These are phyloP conservation scores for Chamaecyparis obtusa DNA, from an alignment of 75 land plant species.

Conservation along the genomic window DNA sequence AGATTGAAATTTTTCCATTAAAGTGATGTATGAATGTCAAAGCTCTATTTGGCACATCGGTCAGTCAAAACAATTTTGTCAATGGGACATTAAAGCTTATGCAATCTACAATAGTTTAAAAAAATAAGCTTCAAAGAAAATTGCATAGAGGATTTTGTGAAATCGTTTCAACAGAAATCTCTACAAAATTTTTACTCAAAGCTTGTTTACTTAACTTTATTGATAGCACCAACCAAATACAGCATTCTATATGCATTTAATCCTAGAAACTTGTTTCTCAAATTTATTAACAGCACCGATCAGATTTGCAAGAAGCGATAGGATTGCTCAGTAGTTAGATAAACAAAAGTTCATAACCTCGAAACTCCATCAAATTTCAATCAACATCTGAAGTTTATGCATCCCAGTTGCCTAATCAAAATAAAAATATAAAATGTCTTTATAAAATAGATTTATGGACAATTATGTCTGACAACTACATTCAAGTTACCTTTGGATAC, in stretches of 20 bases:
- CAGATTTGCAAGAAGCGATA: background rate
- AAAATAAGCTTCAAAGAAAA: background rate
- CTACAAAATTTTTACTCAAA: background rate
- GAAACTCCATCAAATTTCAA: background rate
- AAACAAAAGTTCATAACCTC: background rate
- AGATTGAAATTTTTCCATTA: background rate
- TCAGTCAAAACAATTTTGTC: background rate
- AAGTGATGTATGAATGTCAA: too few species aligned
- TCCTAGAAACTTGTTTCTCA: background rate
- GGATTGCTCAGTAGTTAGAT: background rate
- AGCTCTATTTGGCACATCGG: background rate
- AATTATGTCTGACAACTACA: background rate
- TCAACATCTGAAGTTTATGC: background rate
- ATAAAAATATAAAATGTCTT: background rate
- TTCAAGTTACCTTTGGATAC: constrained; percentile 74
- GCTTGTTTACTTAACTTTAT: background rate
- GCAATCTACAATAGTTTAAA: background rate
- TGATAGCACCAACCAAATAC: background rate
- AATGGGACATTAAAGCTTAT: background rate
- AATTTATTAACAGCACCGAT: background rate
- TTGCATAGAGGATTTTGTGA: background rate
- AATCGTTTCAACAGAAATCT: background rate
- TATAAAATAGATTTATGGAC: background rate
- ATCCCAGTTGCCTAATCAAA: background rate
- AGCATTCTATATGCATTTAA: background rate